Evolutionary conservation across 1,284 basidiomycete species (phyloP), one percentile per base, ranked within the genome.

Genomic region (Chalciporus piperatoides): DNA sequence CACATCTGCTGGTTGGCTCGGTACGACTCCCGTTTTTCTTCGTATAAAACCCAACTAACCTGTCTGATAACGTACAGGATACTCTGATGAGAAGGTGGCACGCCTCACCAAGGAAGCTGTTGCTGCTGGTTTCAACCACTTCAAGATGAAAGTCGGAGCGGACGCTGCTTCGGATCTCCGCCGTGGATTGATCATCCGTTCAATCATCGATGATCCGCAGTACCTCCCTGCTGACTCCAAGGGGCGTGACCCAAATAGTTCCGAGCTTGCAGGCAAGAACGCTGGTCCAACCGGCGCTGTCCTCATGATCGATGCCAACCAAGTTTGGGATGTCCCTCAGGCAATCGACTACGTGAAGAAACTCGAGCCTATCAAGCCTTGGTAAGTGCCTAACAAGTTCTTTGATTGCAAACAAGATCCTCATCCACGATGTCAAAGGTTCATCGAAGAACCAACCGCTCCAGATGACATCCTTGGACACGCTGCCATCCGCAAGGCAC

Each of bases 91-190:
- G 63, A 97, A 97, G 68, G 84, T 97, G 41, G 81, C 83, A 3
- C 80, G 84, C 14, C 78, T 98, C 47, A 97, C 92, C 2, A 86
- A 85, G 62, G 89, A 91, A 64, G 90, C 93, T 25, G 77, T 98
- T 46, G 71, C 78, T 23, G 82, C 81, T 44, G 94, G 94, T 25
- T 96, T 96, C 80, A 92, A 91, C 73, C 91, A 94, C 72, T 95
- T 96, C 80, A 95, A 95, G 75, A 93, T 96, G 85, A 97, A 97
- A 75, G 93, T 98, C 55, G 95, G 95, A 48, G 86, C 88, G 32
- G 79, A 90, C 68, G 76, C 81, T 46, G 80, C 82, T 35, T 85
- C 88, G 63, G 95, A 97, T 71, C 74, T 95, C 45, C 85, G 92
- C 44, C 83, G 95, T 55, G 91, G 92, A 37, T 80, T 79, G 58